Evolutionary conservation across 257 asterid species (phyloP).

Genomic region (Gynochthodes officinalis): DNA sequence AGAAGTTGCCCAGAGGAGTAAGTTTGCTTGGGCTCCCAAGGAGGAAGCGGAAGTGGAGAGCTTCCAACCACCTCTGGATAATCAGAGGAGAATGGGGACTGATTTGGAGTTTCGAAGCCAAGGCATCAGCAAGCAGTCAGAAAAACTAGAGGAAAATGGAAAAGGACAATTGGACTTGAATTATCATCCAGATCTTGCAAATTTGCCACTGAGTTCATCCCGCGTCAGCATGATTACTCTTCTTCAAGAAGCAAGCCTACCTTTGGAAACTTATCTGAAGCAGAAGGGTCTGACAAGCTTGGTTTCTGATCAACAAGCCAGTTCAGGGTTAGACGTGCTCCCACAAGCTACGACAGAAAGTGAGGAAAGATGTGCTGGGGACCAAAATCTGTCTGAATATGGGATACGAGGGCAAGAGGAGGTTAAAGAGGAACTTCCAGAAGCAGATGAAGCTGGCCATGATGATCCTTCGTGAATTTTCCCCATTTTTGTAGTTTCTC

Average conservation of each 20-base stretch:
- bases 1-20: conserved; percentile 67
- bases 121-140: conserved; percentile 28
- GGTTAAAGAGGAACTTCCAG: conserved; percentile 32
- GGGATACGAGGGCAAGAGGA: conserved; percentile 45
- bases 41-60: conserved; percentile 73
- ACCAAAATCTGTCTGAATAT: conserved; percentile 24
- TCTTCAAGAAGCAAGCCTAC: conserved; percentile 81
- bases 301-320: conserved; percentile 47
- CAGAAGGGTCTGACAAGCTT: conserved; percentile 89
- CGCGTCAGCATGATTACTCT: conserved; percentile 72
- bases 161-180: conserved; percentile 66
- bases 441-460: conserved; percentile 25
- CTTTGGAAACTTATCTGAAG: conserved; percentile 69
- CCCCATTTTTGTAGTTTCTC: neutral
- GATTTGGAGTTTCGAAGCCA: conserved; percentile 34
- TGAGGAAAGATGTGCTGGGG: conserved; percentile 32
- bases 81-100: conserved; percentile 35
- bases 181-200: conserved; percentile 54
- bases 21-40: conserved; percentile 40
- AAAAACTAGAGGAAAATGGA: conserved; percentile 38
- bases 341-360: conserved; percentile 34
- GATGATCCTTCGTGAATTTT: conserved; percentile 16
- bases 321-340: conserved; percentile 32
- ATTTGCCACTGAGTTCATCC: conserved; percentile 24
- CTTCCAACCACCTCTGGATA: conserved; percentile 32